Conservation (phyloP, 179 eudicot genomes). For the Drosera spatulata region DNA sequence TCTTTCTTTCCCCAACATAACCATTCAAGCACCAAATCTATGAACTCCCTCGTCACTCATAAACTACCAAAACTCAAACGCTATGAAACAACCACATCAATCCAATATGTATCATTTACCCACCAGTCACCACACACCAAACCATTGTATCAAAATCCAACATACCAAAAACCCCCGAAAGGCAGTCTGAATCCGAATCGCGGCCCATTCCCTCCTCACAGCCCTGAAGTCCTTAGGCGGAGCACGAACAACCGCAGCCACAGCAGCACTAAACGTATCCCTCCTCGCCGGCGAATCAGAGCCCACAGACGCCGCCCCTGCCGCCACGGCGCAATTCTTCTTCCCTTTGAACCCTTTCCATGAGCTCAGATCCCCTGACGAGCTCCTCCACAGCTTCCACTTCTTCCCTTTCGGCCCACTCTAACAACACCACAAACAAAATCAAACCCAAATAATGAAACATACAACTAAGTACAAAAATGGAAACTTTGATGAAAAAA, state of each 20-base stretch:
- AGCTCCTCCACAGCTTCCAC: conserved; percentile 90
- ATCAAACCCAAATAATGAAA: not conserved
- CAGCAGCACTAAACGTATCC: conserved; percentile 69
- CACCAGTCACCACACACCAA: not conserved
- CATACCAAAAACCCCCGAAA: conserved; percentile 82
- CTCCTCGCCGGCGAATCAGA: conserved; percentile 56
- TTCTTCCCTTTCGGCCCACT: conserved; percentile 47
- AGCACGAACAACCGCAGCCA: conserved; percentile 79
- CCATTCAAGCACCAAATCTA: no score
- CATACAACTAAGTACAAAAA: not conserved
- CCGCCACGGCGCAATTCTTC: conserved; percentile 3
- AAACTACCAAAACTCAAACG: no score
- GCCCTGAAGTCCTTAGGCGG: conserved; percentile 79
- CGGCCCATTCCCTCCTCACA: conserved; percentile 55
- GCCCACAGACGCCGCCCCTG: conserved; percentile 42
- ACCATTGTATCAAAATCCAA: conserved; percentile 4
- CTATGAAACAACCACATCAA: no score
- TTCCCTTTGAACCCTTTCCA: conserved; percentile 55
- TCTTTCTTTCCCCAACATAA: no score
- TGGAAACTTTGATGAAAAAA: not conserved
- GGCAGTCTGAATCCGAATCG: conserved; percentile 41
- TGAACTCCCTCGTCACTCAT: no score
- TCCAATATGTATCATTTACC: no score
- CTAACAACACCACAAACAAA: conserved; percentile 30
- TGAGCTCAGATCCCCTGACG: conserved; percentile 59